Evolutionary conservation across 352 stramenopile species (phyloP), one percentile per base, ranked within the genome.

Genomic region (Globisporangium apiculatum): DNA sequence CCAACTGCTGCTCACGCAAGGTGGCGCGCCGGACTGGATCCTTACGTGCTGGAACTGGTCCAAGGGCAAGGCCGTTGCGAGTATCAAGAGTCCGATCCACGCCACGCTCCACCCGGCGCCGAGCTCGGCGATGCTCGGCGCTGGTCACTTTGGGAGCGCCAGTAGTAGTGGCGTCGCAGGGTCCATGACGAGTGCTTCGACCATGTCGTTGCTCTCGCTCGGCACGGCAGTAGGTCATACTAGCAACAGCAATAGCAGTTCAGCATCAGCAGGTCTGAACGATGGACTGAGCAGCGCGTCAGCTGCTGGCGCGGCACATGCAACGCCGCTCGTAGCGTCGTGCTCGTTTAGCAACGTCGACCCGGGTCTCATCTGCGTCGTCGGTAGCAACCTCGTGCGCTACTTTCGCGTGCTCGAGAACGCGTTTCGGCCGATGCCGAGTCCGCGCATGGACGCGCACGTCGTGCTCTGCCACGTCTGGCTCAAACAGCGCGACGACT

Each of bases 21-120:
- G 86, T 46, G 89, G 85, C 7, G 70, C 73, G 1, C 85, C 86
- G 5, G 83, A 95, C 67, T 95, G 86, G 87, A 91, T 85, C 47
- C 72, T 98, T 37, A 89, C 90, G 48, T 86, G 84, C 58, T 98
- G 90, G 90, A 94, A 96, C 65, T 97, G 89, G 89, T 84, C 89
- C 49, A 97, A 96, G 58, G 91, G 85, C 48, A 97, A 97, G 60
- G 70, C 88, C 0, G 70, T 95, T 1, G 83, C 82, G 31, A 86
- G 67, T 49, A 78, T 91, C 55, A 90, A 91, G 67, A 73, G 73
- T 24, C 79, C 82, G 11, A 61, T 92, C 15, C 70, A 87, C 60
- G 75, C 81, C 7, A 68, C 73, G 45, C 60, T 76, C 0, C 70
- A 78, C 40, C 58, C 71, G 5, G 71, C 75, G 31, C 67, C 72